Percentiles rank a stretch among this genome's conserved stretches.
Conservation (phyloP, 1,284 basidiomycete species). For the Cutaneotrichosporon mucoides region DNA sequence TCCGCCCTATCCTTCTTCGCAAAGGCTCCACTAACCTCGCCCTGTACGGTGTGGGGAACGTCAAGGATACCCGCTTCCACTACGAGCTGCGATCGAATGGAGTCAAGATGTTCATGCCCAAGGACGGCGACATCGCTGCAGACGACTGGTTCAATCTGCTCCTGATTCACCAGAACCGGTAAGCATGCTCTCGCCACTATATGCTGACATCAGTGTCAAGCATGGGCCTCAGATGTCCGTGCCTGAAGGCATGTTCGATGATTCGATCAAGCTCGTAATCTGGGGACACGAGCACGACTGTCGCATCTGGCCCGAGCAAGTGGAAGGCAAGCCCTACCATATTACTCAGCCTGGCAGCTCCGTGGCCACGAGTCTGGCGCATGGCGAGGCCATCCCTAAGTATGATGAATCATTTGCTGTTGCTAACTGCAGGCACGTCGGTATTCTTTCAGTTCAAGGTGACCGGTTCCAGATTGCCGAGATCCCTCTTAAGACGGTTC, state of each 20-base stretch:
- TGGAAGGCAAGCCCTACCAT: constrained; percentile 84
- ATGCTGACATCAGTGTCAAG: constrained; percentile 61
- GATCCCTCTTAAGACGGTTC: constrained; percentile 80
- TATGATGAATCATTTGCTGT: constrained; percentile 43
- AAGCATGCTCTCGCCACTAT: constrained; percentile 20
- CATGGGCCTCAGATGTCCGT: constrained; percentile 90
- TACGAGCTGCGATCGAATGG: constrained; percentile 90
- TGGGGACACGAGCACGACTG: constrained; percentile 99
- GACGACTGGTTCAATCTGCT: constrained; percentile 88
- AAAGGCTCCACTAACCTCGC: constrained; percentile 85
- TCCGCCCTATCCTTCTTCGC: constrained; percentile 80
- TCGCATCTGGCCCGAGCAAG: constrained; percentile 80
- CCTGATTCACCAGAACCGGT: constrained; percentile 94
- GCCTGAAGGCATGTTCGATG: constrained; percentile 95
- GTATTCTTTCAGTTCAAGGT: constrained; percentile 74
- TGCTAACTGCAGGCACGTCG: constrained; percentile 65
- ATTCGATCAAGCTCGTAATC: constrained; percentile 85
- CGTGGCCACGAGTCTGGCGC: constrained; percentile 86
- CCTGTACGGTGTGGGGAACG: constrained; percentile 92
- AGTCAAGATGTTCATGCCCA: constrained; percentile 94
- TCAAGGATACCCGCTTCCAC: constrained; percentile 94
- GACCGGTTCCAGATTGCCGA: constrained; percentile 82
- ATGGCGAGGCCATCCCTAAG: constrained; percentile 87
- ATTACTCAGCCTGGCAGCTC: constrained; percentile 94
- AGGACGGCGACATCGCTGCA: constrained; percentile 60